Conservation (phyloP, 2,329 filamentous ascomycete species). For the Fusarium chaquense region DNA sequence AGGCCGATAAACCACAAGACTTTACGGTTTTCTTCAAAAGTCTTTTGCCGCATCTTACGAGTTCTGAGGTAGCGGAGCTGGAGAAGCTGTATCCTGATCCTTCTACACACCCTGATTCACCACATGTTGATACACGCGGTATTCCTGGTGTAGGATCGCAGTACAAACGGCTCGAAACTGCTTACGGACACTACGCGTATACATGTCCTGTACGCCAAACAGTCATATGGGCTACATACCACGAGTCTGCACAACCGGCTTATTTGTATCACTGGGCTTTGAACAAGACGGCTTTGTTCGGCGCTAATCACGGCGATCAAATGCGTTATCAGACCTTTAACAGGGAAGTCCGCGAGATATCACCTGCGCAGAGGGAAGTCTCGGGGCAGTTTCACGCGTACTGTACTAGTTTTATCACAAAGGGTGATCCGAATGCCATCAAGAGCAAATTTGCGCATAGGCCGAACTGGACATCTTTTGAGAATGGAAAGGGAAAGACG, state of each 20-base stretch:
- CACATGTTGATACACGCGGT: conserved; percentile 33
- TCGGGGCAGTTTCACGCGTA: conserved; percentile 41
- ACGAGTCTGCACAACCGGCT: conserved; percentile 40
- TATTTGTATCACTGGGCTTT: conserved; percentile 51
- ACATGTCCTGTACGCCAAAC: conserved; percentile 43
- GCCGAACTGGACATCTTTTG: conserved; percentile 45
- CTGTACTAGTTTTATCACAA: conserved; percentile 42
- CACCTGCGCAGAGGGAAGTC: conserved; percentile 44
- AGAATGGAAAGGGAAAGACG: conserved; percentile 47
- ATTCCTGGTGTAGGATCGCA: conserved; percentile 32
- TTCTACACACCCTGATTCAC: conserved; percentile 27
- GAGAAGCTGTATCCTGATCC: conserved; percentile 41
- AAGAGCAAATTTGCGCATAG: conserved; percentile 42
- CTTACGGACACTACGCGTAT: conserved; percentile 44
- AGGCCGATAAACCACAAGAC: conserved; percentile 36
- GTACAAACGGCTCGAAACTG: conserved; percentile 40
- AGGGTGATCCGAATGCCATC: conserved; percentile 37
- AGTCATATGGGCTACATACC: conserved; percentile 39
- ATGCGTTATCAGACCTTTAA: conserved; percentile 55
- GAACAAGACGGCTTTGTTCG: conserved; percentile 43
- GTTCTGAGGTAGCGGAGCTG: conserved; percentile 27
- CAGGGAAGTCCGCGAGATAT: conserved; percentile 53
- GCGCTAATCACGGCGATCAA: conserved; percentile 45
- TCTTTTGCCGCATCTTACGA: conserved; percentile 44
- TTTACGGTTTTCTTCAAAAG: conserved; percentile 48